Conservation (phyloP, 73 alveolate genomes). For the Urostyla sp. region DNA sequence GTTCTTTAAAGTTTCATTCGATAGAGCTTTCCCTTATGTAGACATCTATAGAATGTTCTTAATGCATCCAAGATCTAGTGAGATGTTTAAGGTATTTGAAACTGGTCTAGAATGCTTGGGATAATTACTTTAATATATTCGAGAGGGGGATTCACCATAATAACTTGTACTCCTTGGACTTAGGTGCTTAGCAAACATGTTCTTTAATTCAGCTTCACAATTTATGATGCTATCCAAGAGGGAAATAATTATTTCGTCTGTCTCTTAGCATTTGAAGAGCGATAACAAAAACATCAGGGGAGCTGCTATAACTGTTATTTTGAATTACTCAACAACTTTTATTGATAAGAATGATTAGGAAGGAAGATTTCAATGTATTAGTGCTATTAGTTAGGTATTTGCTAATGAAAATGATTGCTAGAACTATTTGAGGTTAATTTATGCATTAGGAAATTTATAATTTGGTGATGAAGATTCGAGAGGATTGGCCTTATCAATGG, state of each 20-base stretch:
- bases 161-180: constrained; percentile 75
- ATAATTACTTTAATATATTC: constrained; percentile 48
- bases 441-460: constrained; percentile 81
- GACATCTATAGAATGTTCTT: constrained; percentile 95
- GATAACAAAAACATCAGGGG: constrained; percentile 85
- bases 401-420: constrained; percentile 79
- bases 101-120: constrained; percentile 83
- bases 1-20: constrained; percentile 90
- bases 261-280: constrained; percentile 62
- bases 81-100: constrained; percentile 83
- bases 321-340: constrained; percentile 85
- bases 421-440: constrained; percentile 69
- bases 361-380: constrained; percentile 78
- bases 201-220: constrained; percentile 72
- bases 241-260: constrained; percentile 76
- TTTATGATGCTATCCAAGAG: constrained; percentile 64
- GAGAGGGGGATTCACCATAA: constrained; percentile 6
- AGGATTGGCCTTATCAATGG: constrained; percentile 76
- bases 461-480: constrained; percentile 78
- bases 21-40: constrained; percentile 89
- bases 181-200: constrained; percentile 86
- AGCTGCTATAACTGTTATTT: constrained; percentile 77
- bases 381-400: constrained; percentile 76
- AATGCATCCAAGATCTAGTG: constrained; percentile 85
- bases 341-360: constrained; percentile 78